A percentile compares a stretch with the other conserved stretches of the same genome.
Conservation (phyloP, 2,329 filamentous ascomycete genomes). For the Sporothrix mexicana region DNA sequence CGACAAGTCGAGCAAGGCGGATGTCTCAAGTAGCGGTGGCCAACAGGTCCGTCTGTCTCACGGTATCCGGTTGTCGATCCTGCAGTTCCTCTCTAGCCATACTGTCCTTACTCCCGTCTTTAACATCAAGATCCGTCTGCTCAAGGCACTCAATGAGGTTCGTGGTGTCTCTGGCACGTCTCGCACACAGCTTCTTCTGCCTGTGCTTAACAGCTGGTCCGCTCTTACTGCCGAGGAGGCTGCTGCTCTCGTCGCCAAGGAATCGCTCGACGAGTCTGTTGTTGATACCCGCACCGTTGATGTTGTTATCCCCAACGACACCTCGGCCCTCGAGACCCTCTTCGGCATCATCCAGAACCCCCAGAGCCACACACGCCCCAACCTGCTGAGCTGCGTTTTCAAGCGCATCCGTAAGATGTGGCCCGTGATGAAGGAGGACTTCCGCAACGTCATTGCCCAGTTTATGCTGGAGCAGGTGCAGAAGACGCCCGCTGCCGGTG, state of each 20-base stretch:
- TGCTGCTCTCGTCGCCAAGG: conserved; percentile 53
- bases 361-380: conserved; percentile 51
- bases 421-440: conserved; percentile 70
- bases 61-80: conserved; percentile 66
- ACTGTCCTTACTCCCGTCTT: conserved; percentile 70
- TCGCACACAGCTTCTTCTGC: conserved; percentile 77
- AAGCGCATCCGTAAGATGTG: conserved; percentile 73
- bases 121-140: conserved; percentile 70
- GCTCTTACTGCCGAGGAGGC: conserved; percentile 59
- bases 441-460: conserved; percentile 64
- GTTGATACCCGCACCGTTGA: conserved; percentile 54
- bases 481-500: conserved; percentile 42
- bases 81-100: conserved; percentile 77
- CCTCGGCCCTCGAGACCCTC: conserved; percentile 58
- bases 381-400: conserved; percentile 70
- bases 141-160: conserved; percentile 74
- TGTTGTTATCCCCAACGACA: conserved; percentile 60
- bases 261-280: conserved; percentile 41
- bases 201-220: conserved; percentile 73
- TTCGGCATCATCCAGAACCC: conserved; percentile 54
- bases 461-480: conserved; percentile 68
- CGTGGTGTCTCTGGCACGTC: conserved; percentile 72
- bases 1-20: conserved; percentile 51
- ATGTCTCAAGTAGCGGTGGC: conserved; percentile 38
- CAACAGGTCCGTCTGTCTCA: conserved; percentile 58